Conservation (phyloP, 2,329 filamentous ascomycete genomes). For the Stagonosporopsis vannaccii region DNA sequence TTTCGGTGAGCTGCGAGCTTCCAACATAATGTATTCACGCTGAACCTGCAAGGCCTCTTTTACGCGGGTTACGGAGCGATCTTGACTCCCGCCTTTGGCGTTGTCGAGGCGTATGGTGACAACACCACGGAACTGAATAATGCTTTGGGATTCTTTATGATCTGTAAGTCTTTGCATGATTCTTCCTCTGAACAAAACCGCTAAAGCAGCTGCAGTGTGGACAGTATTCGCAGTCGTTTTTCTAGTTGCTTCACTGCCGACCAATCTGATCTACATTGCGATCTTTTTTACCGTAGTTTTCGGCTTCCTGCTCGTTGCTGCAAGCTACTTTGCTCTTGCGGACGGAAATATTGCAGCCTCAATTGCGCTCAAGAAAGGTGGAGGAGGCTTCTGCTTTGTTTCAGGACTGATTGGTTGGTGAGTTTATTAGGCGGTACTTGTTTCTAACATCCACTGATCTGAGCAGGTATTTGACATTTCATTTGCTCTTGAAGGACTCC, state of each 20-base stretch:
- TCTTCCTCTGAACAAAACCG: not conserved
- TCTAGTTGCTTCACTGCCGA: slow-evolving; percentile 54
- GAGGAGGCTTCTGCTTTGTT: slow-evolving; percentile 57
- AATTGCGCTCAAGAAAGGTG: slow-evolving; percentile 53
- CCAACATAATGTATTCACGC: not conserved
- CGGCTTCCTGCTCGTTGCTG: slow-evolving; percentile 54
- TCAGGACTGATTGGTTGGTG: slow-evolving; percentile 55
- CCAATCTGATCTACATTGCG: slow-evolving; percentile 57
- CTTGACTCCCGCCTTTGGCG: slow-evolving; percentile 57
- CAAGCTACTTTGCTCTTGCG: slow-evolving; percentile 56
- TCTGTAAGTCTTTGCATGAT: slow-evolving; percentile 42
- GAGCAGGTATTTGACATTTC: slow-evolving; percentile 33
- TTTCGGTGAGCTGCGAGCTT: slow-evolving; percentile 52
- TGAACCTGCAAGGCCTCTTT: slow-evolving; percentile 51
- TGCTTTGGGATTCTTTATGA: slow-evolving; percentile 59
- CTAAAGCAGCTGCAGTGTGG: slow-evolving; percentile 50
- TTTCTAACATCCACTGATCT: not conserved
- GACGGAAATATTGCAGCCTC: slow-evolving; percentile 50
- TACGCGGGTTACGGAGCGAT: slow-evolving; percentile 60
- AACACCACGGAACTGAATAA: slow-evolving; percentile 56
- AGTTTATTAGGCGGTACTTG: not conserved
- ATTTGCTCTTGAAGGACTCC: slow-evolving; percentile 33
- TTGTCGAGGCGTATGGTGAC: slow-evolving; percentile 55
- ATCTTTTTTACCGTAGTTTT: slow-evolving; percentile 59
- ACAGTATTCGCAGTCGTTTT: slow-evolving; percentile 57